A percentile compares a stretch with the other conserved stretches of the same genome.
Evolutionary conservation across 2,329 filamentous ascomycete genomes (phyloP).

Genomic region (Stagonosporopsis cucurbitacearum): DNA sequence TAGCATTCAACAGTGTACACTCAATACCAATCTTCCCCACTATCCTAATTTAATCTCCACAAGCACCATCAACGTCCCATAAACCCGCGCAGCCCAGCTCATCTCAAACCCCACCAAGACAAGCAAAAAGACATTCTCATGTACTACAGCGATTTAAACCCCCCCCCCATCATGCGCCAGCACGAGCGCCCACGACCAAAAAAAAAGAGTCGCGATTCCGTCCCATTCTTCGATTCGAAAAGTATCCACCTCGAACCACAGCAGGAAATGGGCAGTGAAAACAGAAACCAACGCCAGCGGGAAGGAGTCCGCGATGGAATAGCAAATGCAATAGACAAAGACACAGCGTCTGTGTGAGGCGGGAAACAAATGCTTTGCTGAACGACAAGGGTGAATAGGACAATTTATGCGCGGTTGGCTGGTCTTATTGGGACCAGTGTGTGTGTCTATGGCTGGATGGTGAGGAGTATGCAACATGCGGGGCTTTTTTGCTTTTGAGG

Average conservation of each 20-base stretch:
- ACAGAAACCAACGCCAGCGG: not conserved
- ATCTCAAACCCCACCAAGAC: not conserved
- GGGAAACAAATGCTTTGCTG: constrained; percentile 4
- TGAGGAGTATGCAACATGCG: not conserved
- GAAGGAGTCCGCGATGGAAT: not conserved
- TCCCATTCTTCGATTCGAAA: too few relatives aligned
- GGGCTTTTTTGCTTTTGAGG: not conserved
- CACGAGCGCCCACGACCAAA: not conserved
- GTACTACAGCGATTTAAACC: not conserved
- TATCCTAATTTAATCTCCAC: too few relatives aligned
- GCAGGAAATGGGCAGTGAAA: too few relatives aligned
- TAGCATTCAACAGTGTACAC: not conserved
- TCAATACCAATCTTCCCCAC: not conserved
- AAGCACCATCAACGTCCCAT: too few relatives aligned
- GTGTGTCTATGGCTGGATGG: too few relatives aligned
- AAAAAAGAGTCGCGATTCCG: too few relatives aligned
- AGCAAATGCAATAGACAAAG: not conserved
- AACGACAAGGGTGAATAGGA: not conserved
- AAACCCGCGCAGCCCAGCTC: too few relatives aligned
- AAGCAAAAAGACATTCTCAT: not conserved
- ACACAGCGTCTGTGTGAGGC: not conserved
- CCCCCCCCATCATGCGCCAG: not conserved
- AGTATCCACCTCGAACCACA: too few relatives aligned
- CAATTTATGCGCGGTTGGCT: not conserved
- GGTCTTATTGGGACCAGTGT: not conserved